Percentiles rank a stretch among this genome's conserved stretches.
Evolutionary conservation across 2,329 filamentous ascomycete genomes (phyloP).

Genomic region (Xylaria sp.): DNA sequence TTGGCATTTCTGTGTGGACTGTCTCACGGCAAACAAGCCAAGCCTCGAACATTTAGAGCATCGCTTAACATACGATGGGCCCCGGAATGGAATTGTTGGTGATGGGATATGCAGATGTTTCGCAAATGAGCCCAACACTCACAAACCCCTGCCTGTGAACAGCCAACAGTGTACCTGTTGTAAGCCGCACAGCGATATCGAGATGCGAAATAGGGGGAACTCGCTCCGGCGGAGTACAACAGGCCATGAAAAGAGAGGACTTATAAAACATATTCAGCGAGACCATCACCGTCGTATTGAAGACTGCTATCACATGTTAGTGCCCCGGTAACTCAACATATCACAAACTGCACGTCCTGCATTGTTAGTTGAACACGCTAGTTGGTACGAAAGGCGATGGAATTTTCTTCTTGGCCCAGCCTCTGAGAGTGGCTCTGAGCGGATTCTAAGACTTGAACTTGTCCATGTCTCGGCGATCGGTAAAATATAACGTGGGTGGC

Average conservation of each 20-base stretch:
- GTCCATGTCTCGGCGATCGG: conserved; percentile 8
- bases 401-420: neutral
- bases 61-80: neutral
- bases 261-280: neutral
- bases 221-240: neutral
- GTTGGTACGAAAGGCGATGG: neutral
- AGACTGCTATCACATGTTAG: neutral
- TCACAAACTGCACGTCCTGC: conserved; percentile 8
- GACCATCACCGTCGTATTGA: neutral
- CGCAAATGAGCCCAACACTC: neutral
- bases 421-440: neutral
- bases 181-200: conserved; percentile 1
- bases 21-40: neutral
- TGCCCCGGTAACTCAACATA: neutral
- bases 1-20: neutral
- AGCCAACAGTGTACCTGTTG: neutral
- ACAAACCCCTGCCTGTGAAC: neutral
- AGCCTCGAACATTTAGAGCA: neutral
- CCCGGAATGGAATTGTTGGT: neutral
- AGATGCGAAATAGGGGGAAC: neutral
- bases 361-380: neutral
- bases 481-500: conserved; percentile 21
- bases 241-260: neutral
- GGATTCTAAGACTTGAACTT: neutral
- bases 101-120: conserved; percentile 3